Conservation (phyloP, 257 asterid genomes). For the Prunella vulgaris region DNA sequence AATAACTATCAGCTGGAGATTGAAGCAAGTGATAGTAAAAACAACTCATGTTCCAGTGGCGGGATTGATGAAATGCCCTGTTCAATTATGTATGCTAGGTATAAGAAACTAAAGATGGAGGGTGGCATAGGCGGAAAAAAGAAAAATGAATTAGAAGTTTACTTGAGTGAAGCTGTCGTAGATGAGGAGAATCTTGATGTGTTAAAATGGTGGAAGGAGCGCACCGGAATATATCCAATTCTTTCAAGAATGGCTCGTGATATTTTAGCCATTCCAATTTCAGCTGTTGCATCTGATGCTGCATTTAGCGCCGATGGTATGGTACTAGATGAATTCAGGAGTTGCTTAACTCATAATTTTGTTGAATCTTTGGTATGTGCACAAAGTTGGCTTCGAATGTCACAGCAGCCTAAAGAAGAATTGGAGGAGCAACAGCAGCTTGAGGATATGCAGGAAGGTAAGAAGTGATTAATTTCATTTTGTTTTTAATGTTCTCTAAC, state of each 20-base stretch:
- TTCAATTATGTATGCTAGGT: neutral
- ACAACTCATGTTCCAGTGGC: neutral
- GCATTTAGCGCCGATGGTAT: neutral
- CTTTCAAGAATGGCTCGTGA: conserved; percentile 15
- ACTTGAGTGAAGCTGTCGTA: neutral
- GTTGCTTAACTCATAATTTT: conserved; percentile 2
- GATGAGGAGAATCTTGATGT: neutral
- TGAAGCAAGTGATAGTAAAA: neutral
- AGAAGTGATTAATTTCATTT: neutral
- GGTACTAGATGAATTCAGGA: neutral
- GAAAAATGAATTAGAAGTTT: neutral
- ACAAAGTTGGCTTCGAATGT: neutral
- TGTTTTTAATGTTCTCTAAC: neutral
- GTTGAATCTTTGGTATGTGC: neutral
- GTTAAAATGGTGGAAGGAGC: neutral
- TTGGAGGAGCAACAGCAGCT: neutral
- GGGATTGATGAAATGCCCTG: neutral
- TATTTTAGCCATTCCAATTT: neutral
- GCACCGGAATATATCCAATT: neutral
- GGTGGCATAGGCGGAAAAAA: neutral
- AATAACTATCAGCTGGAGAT: neutral
- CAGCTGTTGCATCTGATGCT: neutral
- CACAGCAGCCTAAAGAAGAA: neutral
- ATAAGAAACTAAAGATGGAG: neutral
- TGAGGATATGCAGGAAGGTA: neutral